Percentiles rank a stretch among this genome's conserved stretches.
Conservation (phyloP, 192 early-diverging fungal species). For the Backusella tuberculispora region DNA sequence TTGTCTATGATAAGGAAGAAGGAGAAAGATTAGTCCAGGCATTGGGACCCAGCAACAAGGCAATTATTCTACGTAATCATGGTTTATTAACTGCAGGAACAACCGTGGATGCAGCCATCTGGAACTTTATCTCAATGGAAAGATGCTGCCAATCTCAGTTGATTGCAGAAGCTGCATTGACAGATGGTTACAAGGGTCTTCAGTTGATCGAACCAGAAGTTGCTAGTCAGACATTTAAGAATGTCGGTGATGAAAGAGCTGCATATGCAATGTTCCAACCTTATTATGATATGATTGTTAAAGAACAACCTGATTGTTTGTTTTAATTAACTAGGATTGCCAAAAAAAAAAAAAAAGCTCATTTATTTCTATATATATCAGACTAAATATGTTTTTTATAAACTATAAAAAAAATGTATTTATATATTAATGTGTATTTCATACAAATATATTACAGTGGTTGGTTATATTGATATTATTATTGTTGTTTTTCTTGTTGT, state of each 20-base stretch:
- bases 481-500: background rate
- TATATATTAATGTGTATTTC: background rate
- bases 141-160: conserved; percentile 58
- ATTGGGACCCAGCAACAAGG: conserved; percentile 52
- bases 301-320: conserved; percentile 26
- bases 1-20: conserved; percentile 60
- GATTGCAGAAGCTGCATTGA: conserved; percentile 51
- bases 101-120: conserved; percentile 58
- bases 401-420: background rate
- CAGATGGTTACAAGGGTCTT: conserved; percentile 34
- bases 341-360: background rate
- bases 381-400: background rate
- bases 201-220: conserved; percentile 29
- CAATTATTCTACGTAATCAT: conserved; percentile 63
- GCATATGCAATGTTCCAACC: conserved; percentile 38
- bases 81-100: conserved; percentile 59
- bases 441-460: background rate
- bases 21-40: conserved; percentile 53
- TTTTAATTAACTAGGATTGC: background rate
- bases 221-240: conserved; percentile 25
- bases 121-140: conserved; percentile 62
- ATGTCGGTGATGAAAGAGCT: conserved; percentile 23
- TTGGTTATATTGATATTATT: background rate
- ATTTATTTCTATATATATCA: background rate
- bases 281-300: conserved; percentile 28